A percentile compares a stretch with the other conserved stretches of the same genome.
These are phyloP conservation scores for Bryoglossum gracile DNA, from an alignment of 495 filamentous ascomycete species.

Conservation along the genomic window DNA sequence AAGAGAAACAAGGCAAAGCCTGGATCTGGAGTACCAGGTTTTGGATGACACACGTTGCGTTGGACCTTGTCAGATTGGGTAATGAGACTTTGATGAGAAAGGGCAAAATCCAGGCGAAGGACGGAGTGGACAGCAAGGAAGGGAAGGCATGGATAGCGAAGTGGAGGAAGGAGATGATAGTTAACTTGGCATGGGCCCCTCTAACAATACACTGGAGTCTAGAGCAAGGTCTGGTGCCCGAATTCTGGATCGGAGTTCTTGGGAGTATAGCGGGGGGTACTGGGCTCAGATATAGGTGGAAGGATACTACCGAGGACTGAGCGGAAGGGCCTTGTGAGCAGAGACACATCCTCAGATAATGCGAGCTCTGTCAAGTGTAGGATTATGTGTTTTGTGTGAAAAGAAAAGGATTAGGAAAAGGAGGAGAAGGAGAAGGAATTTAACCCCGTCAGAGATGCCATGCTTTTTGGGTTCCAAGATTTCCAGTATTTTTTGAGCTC, in stretches of 20 bases:
- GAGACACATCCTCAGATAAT: too few relatives aligned
- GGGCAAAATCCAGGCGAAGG: conserved; percentile 23
- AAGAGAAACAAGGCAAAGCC: conserved; percentile 44
- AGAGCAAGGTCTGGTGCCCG: conserved; percentile 57
- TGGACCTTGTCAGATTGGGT: conserved; percentile 62
- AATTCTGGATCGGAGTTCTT: conserved; percentile 53
- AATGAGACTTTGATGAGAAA: conserved; percentile 26
- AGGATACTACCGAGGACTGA: conserved; percentile 20
- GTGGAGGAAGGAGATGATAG: conserved; percentile 39
- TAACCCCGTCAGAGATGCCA: too few relatives aligned
- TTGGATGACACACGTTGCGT: conserved; percentile 70
- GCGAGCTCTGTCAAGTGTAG: too few relatives aligned
- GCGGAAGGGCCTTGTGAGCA: neutral
- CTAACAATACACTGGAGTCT: conserved; percentile 74
- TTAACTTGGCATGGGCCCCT: conserved; percentile 49
- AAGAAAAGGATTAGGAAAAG: too few relatives aligned
- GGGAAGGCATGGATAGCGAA: conserved; percentile 32
- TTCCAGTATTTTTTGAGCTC: too few relatives aligned
- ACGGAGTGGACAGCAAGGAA: conserved; percentile 23
- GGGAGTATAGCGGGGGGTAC: conserved; percentile 58
- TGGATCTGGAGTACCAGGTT: conserved; percentile 70
- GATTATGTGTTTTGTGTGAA: too few relatives aligned
- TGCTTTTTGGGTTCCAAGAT: too few relatives aligned
- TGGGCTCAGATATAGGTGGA: conserved; percentile 62
- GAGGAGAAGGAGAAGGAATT: too few relatives aligned